A percentile compares a stretch with the other conserved stretches of the same genome.
Evolutionary conservation across 2,329 filamentous ascomycete species (phyloP).

Genomic region (Cladophialophora yegresii): DNA sequence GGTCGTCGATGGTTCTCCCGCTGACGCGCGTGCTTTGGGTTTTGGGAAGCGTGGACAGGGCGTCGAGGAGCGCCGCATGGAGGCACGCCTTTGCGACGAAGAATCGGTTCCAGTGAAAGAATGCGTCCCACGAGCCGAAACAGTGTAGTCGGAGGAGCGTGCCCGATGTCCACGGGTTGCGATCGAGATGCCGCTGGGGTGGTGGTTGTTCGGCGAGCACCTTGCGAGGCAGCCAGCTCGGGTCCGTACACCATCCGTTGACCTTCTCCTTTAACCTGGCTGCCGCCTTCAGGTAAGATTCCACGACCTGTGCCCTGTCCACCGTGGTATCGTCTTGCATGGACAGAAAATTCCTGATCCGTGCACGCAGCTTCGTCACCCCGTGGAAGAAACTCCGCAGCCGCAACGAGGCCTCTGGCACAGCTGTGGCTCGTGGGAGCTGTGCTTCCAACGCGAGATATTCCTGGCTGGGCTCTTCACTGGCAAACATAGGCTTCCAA

Average conservation of each 20-base stretch:
- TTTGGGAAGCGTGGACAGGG: neutral
- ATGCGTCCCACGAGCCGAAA: conserved; percentile 23
- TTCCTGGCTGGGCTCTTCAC: conserved; percentile 26
- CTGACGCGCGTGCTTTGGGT: neutral
- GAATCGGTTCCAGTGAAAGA: conserved; percentile 31
- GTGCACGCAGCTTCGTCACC: conserved; percentile 25
- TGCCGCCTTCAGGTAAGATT: conserved; percentile 23
- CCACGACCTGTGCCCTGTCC: conserved; percentile 10
- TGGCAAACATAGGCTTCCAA: conserved; percentile 28
- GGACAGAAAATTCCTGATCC: conserved; percentile 27
- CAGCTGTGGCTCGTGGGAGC: conserved; percentile 18
- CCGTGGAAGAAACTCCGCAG: conserved; percentile 27
- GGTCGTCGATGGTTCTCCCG: neutral
- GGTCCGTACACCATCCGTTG: conserved; percentile 25
- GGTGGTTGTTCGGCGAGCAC: conserved; percentile 10
- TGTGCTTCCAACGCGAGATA: conserved; percentile 27
- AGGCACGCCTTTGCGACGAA: conserved; percentile 26
- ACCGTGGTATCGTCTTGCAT: conserved; percentile 5
- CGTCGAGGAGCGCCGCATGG: conserved; percentile 24
- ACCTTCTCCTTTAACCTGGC: conserved; percentile 24
- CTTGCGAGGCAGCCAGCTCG: conserved; percentile 22
- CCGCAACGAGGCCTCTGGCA: conserved; percentile 18
- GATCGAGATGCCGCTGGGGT: neutral
- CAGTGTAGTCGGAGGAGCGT: conserved; percentile 20
- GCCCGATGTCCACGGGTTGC: conserved; percentile 19